phyloP scores from a whole-genome alignment of 768 basidiomycete species.

The Strobilomyces dryophilus region DNA sequence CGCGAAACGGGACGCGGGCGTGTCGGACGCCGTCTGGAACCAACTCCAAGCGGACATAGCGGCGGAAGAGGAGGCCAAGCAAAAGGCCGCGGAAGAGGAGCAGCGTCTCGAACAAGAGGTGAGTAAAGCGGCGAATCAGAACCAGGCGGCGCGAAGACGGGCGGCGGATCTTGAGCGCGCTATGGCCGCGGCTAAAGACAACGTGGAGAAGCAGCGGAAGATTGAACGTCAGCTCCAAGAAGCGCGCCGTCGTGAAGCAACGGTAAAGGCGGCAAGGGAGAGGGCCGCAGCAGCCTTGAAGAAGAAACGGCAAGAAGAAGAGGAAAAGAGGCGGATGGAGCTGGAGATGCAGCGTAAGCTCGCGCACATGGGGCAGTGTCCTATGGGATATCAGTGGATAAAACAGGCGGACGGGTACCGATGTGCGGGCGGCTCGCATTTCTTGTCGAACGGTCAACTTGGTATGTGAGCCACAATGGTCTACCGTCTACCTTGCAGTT shows the following conservation, averaged over 20 bases:
- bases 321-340: constrained; percentile 21
- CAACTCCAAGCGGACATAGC: constrained; percentile 42
- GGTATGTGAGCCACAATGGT: not conserved
- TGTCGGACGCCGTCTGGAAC: constrained; percentile 50
- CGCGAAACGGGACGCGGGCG: constrained; percentile 45
- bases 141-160: constrained; percentile 10
- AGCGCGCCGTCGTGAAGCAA: constrained; percentile 27
- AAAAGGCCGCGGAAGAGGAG: constrained; percentile 18
- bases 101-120: constrained; percentile 18
- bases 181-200: constrained; percentile 17
- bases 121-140: constrained; percentile 8
- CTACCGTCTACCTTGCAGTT: too few species aligned
- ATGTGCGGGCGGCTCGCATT: constrained; percentile 46
- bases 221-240: constrained; percentile 26
- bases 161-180: constrained; percentile 14
- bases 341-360: constrained; percentile 41
- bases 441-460: constrained; percentile 20
- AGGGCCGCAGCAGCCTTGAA: constrained; percentile 26
- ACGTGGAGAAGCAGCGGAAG: constrained; percentile 20
- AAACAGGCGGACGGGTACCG: constrained; percentile 39
- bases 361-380: constrained; percentile 47
- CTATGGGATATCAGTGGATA: constrained; percentile 43
- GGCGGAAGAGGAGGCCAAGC: constrained; percentile 19
- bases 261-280: constrained; percentile 23
- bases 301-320: constrained; percentile 38